Base-by-base conservation (phyloP, 2,329 filamentous ascomycete species). In the Fusarium siculi region DNA sequence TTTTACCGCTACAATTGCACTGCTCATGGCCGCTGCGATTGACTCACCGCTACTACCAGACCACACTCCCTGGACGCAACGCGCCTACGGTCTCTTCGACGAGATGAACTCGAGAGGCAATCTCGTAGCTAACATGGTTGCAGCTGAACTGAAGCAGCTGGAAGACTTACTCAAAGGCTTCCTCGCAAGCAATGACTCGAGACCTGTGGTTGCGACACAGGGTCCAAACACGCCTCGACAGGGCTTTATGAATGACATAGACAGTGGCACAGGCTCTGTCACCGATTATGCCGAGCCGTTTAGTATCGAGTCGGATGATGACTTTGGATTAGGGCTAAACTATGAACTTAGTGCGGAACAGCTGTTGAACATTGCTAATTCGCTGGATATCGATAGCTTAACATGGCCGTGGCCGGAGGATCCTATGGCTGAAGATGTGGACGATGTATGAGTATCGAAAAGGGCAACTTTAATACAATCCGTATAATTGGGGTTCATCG, bases 71-170 rank as follows among this genome's bases (percentile, higher is more conserved):
- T 86, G 83, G 82, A 70, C 84, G 2, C 79, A 84, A 7, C 83
- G 82, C 43, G 81, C 84, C 4, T 83, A 85, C 56, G 59, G 70
- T 4, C 80, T 87, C 15, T 79, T 87, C 14, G 84, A 87, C 42
- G 85, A 85, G 18, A 87, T 88, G 79, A 79, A 81, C 34, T 78
- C 79, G 3, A 80, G 81, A 18, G 85, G 86, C 2, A 87, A 86
- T 47, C 77, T 81, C 1, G 81, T 87, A 11, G 86, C 86, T 1
- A 78, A 77, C 7, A 83, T 84, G 60, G 80, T 83, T 14, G 59
- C 58, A 3, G 57, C 56, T 15, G 72, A 72, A 30, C 30, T 74
- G 11, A 74, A 69, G 15, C 63, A 72, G 7, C 39, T 72, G 4
- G 71, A 74, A 28, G 59, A 60, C 0, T 14, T 68, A 9, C 47